A percentile compares a stretch with the other conserved stretches of the same genome.
Evolutionary conservation across 2,329 filamentous ascomycete genomes (phyloP).

Genomic region (Verticillium nubilum): DNA sequence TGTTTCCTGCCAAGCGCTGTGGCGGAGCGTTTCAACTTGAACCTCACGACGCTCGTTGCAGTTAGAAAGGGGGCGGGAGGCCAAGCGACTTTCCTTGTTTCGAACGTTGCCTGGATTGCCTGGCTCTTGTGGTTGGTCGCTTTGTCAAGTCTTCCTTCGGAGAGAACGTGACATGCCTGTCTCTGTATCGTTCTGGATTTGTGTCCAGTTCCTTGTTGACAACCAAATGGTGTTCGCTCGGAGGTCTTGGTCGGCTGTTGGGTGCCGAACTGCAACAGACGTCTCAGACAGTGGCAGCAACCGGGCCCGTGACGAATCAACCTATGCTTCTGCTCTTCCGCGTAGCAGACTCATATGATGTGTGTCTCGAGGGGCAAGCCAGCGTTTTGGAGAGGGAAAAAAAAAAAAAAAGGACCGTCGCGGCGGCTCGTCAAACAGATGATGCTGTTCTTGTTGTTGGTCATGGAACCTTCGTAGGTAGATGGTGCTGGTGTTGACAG

Average conservation of each 20-base stretch:
- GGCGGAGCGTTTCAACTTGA: conserved; percentile 14
- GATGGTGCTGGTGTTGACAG: background rate
- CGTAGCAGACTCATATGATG: background rate
- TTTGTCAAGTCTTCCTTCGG: background rate
- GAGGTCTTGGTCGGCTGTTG: background rate
- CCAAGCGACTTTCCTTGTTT: background rate
- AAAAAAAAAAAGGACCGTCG: too few species aligned
- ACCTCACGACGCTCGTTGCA: background rate
- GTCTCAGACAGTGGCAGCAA: background rate
- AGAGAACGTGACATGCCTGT: background rate
- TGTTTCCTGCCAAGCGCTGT: conserved; percentile 5
- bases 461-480: background rate
- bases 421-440: background rate
- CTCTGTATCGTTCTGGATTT: background rate
- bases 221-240: background rate
- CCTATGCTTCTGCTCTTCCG: background rate
- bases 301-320: background rate
- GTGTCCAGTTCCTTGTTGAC: background rate
- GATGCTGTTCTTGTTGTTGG: background rate
- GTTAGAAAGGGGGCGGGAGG: background rate
- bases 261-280: background rate
- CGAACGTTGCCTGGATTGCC: background rate
- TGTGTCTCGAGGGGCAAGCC: background rate
- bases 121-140: background rate
- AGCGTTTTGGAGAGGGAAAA: background rate